phyloP scores from a whole-genome alignment of 1,139 yeast species.

The Candida dubliniensis region DNA sequence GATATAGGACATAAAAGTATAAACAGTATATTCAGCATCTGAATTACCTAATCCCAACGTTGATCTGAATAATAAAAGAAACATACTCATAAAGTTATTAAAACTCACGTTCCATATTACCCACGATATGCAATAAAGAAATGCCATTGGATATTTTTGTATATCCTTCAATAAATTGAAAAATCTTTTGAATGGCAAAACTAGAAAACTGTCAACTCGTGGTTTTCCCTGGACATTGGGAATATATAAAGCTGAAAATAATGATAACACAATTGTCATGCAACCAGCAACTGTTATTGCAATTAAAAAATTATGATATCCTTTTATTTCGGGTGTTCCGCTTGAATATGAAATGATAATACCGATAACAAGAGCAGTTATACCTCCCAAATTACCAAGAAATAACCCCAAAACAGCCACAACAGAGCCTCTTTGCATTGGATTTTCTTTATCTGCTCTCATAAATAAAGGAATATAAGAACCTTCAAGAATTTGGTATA shows the following conservation, averaged over 20 bases:
- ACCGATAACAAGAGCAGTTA: conserved; percentile 40
- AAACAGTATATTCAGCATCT: conserved; percentile 43
- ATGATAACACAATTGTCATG: conserved; percentile 30
- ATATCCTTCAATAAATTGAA: conserved; percentile 25
- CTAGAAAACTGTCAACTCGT: conserved; percentile 25
- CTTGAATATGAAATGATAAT: conserved; percentile 36
- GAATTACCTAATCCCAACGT: conserved; percentile 42
- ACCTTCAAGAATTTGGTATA: conserved; percentile 43
- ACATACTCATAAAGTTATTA: conserved; percentile 38
- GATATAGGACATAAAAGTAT: conserved; percentile 38
- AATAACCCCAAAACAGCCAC: conserved; percentile 44
- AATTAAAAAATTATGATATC: conserved; percentile 36
- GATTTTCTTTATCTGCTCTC: conserved; percentile 29
- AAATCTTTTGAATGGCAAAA: conserved; percentile 29
- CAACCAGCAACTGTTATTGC: conserved; percentile 46
- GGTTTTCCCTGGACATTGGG: conserved; percentile 34
- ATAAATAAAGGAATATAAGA: conserved; percentile 46
- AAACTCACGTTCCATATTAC: conserved; percentile 46
- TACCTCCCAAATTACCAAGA: conserved; percentile 41
- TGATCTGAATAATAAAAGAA: conserved; percentile 40
- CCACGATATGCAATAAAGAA: conserved; percentile 41
- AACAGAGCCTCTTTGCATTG: conserved; percentile 34
- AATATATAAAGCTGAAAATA: conserved; percentile 28
- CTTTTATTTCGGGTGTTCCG: conserved; percentile 28
- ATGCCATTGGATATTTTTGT: conserved; percentile 37